Percentiles rank a stretch among this genome's conserved stretches.
These are phyloP conservation scores for Euphrasia confusa DNA, from an alignment of 257 asterid genomes.

Conservation along the genomic window DNA sequence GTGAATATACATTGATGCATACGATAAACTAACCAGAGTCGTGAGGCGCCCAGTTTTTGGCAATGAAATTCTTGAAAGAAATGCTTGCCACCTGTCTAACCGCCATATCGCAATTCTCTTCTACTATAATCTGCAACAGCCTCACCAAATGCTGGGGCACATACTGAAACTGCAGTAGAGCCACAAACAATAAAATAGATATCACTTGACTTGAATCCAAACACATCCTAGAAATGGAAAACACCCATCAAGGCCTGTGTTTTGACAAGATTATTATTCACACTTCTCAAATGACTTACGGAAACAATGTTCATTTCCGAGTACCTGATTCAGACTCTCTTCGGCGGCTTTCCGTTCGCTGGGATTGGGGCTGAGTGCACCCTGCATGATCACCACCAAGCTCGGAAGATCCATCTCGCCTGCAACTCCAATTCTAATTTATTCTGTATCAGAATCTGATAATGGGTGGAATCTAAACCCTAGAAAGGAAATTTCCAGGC, in stretches of 20 bases:
- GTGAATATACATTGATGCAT: constrained; percentile 1
- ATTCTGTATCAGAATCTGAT: background rate
- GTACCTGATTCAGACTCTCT: constrained; percentile 84
- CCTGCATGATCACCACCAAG: constrained; percentile 63
- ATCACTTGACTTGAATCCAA: constrained; percentile 12
- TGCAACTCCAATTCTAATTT: constrained; percentile 11
- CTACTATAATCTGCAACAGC: constrained; percentile 88
- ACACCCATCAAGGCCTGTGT: background rate
- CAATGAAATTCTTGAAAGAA: constrained; percentile 84
- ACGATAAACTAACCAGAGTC: constrained; percentile 49
- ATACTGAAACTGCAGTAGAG: constrained; percentile 61
- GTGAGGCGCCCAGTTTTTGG: constrained; percentile 80
- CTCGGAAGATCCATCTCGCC: constrained; percentile 74
- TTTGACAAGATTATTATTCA: constrained; percentile 19
- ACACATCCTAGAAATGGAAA: background rate
- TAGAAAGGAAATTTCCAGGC: constrained; percentile 22
- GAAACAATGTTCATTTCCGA: background rate
- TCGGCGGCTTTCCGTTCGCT: constrained; percentile 87
- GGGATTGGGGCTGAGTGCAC: constrained; percentile 81
- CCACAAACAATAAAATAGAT: constrained; percentile 13
- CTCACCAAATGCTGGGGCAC: constrained; percentile 96
- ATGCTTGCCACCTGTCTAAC: constrained; percentile 97
- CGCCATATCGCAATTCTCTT: constrained; percentile 67
- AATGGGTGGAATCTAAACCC: constrained; percentile 25
- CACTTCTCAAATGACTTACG: background rate